Base-by-base conservation (phyloP, 768 basidiomycete species). In the Heimioporus sp. region DNA sequence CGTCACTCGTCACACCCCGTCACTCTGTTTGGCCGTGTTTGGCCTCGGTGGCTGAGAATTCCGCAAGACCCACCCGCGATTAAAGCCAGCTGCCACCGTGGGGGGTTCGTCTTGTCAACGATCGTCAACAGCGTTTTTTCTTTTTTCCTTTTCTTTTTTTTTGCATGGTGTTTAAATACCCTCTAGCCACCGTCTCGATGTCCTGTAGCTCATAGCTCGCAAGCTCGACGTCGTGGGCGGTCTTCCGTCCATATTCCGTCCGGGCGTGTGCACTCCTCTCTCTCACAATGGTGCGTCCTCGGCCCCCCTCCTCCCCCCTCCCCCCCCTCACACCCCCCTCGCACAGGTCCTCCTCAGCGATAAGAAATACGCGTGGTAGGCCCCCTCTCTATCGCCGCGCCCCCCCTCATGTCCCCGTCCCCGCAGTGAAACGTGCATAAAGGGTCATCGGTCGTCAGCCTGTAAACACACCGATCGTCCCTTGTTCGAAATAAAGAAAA, bases 381-480 rank as follows among this genome's bases (percentile, higher is more conserved):
- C 50, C 60, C n/a, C 55, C 46, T 38, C 47, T 16, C 28, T 34
- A 30, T 45, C 15, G 43, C n/a, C 24, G n/a, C 19, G n/a, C 16
- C 11, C 15, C 13, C 38, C 43, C 49, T n/a, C 49, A 49, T 51
- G 50, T 37, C 51, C 49, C 49, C 38, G 38, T 44, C 48, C 2
- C 45, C 53, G 20, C 60, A 92, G 92, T 70, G 90, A 90, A 75
- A 88, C 90, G 59, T 96, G 93, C 74, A 94, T 94, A 71, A 93
- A 93, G 73, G 93, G 92, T 16, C 92, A 96, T 72, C 83, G 93
- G 44, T 94, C 92, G 15, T 91, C 90, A 15, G 80, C 84, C 30
- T 96, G 93, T 73, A 86, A 83, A 64, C 93, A 96, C 67, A 87
- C 83, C 48, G 90, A 93, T 67, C 81, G 93, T 38, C 87, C 92